A percentile compares a stretch with the other conserved stretches of the same genome.
Evolutionary conservation across 148 eudicot genomes (phyloP).

Genomic region (Rheum nobile): DNA sequence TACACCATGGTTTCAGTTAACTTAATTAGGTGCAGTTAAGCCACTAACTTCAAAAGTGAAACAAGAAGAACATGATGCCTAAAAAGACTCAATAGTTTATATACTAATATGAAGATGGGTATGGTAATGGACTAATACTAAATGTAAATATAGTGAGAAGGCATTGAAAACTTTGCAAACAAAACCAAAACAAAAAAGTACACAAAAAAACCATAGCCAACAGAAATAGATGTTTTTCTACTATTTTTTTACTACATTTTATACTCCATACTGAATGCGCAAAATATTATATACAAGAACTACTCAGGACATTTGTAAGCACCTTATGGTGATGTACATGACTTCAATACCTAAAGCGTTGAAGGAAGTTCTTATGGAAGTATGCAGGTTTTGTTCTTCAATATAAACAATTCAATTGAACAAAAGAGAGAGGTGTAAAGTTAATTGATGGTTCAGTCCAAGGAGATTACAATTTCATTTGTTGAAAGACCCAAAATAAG

Average conservation of each 20-base stretch:
- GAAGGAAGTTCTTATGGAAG: not conserved
- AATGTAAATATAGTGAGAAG: not conserved
- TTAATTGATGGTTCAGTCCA: too few relatives aligned
- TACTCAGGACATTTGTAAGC: not conserved
- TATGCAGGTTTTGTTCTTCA: not conserved
- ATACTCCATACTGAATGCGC: too few relatives aligned
- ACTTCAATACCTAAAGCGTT: not conserved
- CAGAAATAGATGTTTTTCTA: not conserved
- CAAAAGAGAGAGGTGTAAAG: too few relatives aligned
- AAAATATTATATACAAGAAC: too few relatives aligned
- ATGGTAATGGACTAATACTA: not conserved
- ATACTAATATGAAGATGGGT: too few relatives aligned
- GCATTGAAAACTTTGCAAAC: slow-evolving; percentile 21
- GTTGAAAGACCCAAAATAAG: too few relatives aligned
- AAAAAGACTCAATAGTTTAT: not conserved
- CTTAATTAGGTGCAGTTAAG: too few relatives aligned
- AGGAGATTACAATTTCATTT: too few relatives aligned
- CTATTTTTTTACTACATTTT: not conserved
- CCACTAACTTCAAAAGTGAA: too few relatives aligned
- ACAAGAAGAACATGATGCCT: too few relatives aligned
- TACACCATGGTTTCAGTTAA: too few relatives aligned
- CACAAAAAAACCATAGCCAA: not conserved
- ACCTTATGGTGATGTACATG: not conserved
- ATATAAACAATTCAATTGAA: too few relatives aligned
- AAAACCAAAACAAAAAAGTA: not conserved